Evolutionary conservation across 495 filamentous ascomycete species (phyloP).

Genomic region (Penicillium egyptiacum): DNA sequence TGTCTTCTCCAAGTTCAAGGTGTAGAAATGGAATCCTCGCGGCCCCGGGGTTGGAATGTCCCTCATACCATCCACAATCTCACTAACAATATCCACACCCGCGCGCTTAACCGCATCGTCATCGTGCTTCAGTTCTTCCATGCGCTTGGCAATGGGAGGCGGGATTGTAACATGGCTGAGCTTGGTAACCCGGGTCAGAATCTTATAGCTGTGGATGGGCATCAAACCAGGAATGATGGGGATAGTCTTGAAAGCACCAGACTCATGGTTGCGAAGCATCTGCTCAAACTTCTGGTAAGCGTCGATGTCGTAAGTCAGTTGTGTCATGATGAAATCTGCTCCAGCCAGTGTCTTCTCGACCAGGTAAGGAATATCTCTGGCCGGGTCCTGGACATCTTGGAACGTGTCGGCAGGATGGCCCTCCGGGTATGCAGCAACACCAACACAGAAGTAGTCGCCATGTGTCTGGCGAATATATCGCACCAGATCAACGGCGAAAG

Average conservation of each 20-base stretch:
- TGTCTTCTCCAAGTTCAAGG: constrained; percentile 92
- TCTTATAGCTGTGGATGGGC: constrained; percentile 97
- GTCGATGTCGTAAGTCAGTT: constrained; percentile 88
- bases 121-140: constrained; percentile 81
- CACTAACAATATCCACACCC: constrained; percentile 52
- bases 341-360: constrained; percentile 89
- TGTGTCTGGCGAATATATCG: constrained; percentile 80
- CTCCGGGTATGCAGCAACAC: constrained; percentile 92
- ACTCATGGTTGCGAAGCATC: constrained; percentile 75
- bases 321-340: constrained; percentile 99
- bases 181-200: constrained; percentile 92
- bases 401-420: constrained; percentile 91
- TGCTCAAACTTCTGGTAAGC: constrained; percentile 79
- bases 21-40: constrained; percentile 95
- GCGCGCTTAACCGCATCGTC: constrained; percentile 81
- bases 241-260: constrained; percentile 82
- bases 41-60: constrained; percentile 56
- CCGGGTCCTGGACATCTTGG: constrained; percentile 72
- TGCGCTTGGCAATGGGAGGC: constrained; percentile 59
- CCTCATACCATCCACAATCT: constrained; percentile 57
- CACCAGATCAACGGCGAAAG: constrained; percentile 87
- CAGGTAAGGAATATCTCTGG: constrained; percentile 82
- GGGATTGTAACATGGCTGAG: constrained; percentile 86
- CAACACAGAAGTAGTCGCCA: constrained; percentile 95
- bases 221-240: constrained; percentile 93